These are phyloP conservation scores for Capsicum rhomboideum DNA, from an alignment of 257 asterid genomes.

Conservation along the genomic window DNA sequence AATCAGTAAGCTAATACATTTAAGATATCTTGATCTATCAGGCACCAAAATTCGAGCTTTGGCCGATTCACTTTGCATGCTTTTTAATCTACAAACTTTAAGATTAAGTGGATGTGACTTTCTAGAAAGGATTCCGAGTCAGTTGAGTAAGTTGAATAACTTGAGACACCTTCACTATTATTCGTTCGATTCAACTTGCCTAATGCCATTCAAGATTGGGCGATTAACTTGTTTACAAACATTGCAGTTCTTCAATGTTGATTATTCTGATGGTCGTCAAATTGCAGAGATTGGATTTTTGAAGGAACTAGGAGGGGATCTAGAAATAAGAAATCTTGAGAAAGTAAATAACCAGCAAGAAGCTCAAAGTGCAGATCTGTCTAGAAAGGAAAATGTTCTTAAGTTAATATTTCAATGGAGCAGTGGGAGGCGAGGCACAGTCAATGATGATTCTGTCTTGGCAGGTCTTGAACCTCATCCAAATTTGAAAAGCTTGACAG, in stretches of 20 bases:
- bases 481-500: conserved; percentile 8
- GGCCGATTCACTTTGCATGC: conserved; percentile 10
- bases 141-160: neutral
- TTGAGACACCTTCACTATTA: conserved; percentile 18
- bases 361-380: conserved; percentile 14
- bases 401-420: conserved; percentile 11
- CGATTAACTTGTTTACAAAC: conserved; percentile 14
- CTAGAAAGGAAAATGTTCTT: neutral
- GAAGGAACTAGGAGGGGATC: conserved; percentile 8
- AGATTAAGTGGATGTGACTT: neutral
- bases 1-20: conserved; percentile 11
- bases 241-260: neutral
- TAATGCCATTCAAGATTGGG: conserved; percentile 9
- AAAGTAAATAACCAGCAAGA: conserved; percentile 8
- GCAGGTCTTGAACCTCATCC: conserved; percentile 27
- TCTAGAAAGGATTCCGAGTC: neutral
- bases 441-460: conserved; percentile 17
- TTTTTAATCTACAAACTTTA: conserved; percentile 18
- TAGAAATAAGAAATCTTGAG: conserved; percentile 9
- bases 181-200: neutral
- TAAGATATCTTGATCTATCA: conserved; percentile 17
- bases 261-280: neutral
- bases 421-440: neutral
- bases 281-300: conserved; percentile 18
- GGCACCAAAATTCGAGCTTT: neutral